A percentile compares a stretch with the other conserved stretches of the same genome.
These are phyloP conservation scores for Citrus medica DNA, from an alignment of 345 rosid species.

Conservation along the genomic window DNA sequence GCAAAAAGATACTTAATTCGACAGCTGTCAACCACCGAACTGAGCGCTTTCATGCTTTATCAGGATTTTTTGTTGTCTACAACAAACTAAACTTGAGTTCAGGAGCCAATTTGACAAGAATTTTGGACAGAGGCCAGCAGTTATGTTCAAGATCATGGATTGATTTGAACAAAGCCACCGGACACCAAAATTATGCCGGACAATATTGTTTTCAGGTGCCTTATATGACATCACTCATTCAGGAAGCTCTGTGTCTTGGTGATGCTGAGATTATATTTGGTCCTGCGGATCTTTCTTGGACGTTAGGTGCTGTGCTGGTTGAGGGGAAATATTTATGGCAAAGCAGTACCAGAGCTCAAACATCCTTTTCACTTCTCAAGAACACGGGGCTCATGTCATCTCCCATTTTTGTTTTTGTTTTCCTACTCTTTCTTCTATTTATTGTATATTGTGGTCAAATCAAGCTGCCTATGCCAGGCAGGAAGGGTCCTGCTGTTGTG, in stretches of 20 bases:
- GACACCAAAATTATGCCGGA: slow-evolving; percentile 23
- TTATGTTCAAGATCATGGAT: slow-evolving; percentile 40
- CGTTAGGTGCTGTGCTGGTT: slow-evolving; percentile 54
- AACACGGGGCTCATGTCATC: slow-evolving; percentile 24
- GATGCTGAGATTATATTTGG: slow-evolving; percentile 41
- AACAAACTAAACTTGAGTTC: slow-evolving; percentile 33
- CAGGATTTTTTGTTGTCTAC: slow-evolving; percentile 51
- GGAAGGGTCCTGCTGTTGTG: slow-evolving; percentile 21
- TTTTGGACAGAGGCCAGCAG: slow-evolving; percentile 41
- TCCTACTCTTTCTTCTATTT: slow-evolving; percentile 34
- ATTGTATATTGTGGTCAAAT: slow-evolving; percentile 32
- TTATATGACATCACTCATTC: slow-evolving; percentile 43
- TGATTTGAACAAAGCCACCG: slow-evolving; percentile 12
- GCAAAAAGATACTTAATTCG: slow-evolving; percentile 26
- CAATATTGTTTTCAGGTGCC: slow-evolving; percentile 45
- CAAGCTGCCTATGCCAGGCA: slow-evolving; percentile 48
- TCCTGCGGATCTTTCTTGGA: slow-evolving; percentile 63
- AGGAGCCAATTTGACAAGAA: slow-evolving; percentile 35
- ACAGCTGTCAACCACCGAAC: slow-evolving; percentile 13
- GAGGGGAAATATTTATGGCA: slow-evolving; percentile 37
- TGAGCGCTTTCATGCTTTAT: slow-evolving; percentile 45
- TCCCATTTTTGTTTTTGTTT: slow-evolving; percentile 30
- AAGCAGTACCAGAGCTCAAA: slow-evolving; percentile 7
- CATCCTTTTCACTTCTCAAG: slow-evolving; percentile 7
- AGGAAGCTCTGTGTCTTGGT: slow-evolving; percentile 37